phyloP scores from a whole-genome alignment of 1,284 basidiomycete species.

The Schizophyllum commune region DNA sequence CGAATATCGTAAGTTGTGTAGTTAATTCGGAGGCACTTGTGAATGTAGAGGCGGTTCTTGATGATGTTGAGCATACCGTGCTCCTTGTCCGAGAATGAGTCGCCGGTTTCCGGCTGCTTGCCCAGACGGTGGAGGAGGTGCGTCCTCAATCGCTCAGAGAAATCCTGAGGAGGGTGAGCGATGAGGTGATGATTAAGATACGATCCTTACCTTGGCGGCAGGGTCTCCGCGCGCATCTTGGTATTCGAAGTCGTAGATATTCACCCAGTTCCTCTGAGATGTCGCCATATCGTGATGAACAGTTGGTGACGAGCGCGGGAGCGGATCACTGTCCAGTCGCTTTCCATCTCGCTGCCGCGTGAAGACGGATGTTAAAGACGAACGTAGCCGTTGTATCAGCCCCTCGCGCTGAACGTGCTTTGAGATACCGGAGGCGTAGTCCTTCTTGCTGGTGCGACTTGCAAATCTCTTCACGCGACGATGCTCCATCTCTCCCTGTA shows the following conservation, averaged over 20 bases:
- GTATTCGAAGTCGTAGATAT: too few relatives aligned
- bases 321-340: too few relatives aligned
- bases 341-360: background rate
- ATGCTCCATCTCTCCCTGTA: constrained; percentile 27
- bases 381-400: background rate
- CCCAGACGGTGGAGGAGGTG: constrained; percentile 8
- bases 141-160: constrained; percentile 8
- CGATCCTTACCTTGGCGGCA: too few relatives aligned
- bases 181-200: too few relatives aligned
- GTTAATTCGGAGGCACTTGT: constrained; percentile 13
- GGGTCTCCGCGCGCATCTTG: too few relatives aligned
- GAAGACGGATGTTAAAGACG: background rate
- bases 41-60: constrained; percentile 1
- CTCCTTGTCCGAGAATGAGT: constrained; percentile 6
- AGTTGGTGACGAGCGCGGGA: too few relatives aligned
- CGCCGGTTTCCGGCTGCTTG: constrained; percentile 1
- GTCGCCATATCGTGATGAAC: too few relatives aligned
- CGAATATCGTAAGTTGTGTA: constrained; percentile 19
- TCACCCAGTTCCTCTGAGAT: too few relatives aligned
- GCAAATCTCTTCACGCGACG: constrained; percentile 16
- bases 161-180: constrained; percentile 10
- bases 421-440: background rate
- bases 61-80: constrained; percentile 7
- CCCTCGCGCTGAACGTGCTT: background rate
- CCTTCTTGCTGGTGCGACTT: background rate